Conservation (phyloP, 495 filamentous ascomycete species). For the Xylaria bambusicola region DNA sequence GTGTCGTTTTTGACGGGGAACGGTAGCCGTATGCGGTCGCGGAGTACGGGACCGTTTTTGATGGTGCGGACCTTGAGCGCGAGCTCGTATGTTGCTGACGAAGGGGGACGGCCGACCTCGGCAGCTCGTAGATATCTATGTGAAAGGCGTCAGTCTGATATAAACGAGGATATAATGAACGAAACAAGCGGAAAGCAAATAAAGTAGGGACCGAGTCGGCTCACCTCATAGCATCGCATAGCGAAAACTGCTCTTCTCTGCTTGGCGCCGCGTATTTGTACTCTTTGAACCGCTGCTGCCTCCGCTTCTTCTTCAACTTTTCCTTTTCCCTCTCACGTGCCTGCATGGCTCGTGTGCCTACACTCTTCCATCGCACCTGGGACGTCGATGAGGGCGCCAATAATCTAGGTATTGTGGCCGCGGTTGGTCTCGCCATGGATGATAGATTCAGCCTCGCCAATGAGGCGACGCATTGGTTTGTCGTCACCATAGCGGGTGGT, state of each 20-base stretch:
- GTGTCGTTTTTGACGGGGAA: conserved; percentile 84
- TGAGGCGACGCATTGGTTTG: conserved; percentile 59
- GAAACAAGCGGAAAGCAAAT: not conserved
- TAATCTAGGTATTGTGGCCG: conserved; percentile 44
- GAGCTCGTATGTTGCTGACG: conserved; percentile 81
- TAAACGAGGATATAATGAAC: no score
- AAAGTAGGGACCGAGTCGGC: conserved; percentile 19
- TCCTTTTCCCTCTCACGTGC: conserved; percentile 54
- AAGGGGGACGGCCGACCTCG: conserved; percentile 81
- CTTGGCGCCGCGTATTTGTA: conserved; percentile 65
- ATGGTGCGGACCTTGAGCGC: conserved; percentile 73
- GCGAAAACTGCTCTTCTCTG: conserved; percentile 66
- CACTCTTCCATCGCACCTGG: conserved; percentile 43
- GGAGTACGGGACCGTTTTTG: conserved; percentile 81
- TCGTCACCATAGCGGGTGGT: conserved; percentile 43
- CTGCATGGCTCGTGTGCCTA: conserved; percentile 30
- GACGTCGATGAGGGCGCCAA: conserved; percentile 38
- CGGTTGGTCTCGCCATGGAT: conserved; percentile 33
- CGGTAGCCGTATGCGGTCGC: conserved; percentile 84
- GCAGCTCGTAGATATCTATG: conserved; percentile 82
- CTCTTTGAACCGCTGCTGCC: conserved; percentile 61
- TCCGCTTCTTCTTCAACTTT: conserved; percentile 69
- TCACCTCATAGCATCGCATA: conserved; percentile 94
- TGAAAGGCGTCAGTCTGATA: no score
- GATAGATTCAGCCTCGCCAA: conserved; percentile 54